Evolutionary conservation across 208 protist genomes (phyloP), one percentile per base, ranked within the genome.

Genomic region (Naegleria gruberi): DNA sequence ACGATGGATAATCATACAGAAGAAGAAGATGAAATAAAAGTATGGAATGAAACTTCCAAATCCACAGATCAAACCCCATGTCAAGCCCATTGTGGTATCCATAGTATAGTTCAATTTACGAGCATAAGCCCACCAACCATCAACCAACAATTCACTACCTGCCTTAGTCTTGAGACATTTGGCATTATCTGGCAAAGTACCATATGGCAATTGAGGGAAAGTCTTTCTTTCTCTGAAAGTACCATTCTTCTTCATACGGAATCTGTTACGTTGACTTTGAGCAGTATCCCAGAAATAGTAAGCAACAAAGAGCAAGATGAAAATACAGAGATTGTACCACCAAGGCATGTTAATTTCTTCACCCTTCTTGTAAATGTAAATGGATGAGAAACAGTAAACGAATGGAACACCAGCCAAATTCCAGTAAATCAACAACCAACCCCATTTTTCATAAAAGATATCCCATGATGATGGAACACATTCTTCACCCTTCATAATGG

Each of bases 241-340:
- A 43, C 95, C 95, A 73, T 90, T 93, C 89, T 95, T 94, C 90
- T 93, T 92, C 95, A 97, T 96, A 91, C 96, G 94, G 93, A 98
- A 98, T 90, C 94, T 94, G 91, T 96, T 97, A 93, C 98, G 98
- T 93, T 98, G 97, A 74, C 93, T 95, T 93, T 98, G 97, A 86
- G 96, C 93, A 30, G 93, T 97, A 91, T 98, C 97, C 96, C 96
- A 98, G n/a, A 98, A 90, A 92, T 96, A 98, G 93, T 98, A 98
- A 40, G 94, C 93, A 45, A 93, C 90, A 55, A 94, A 86, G 93
- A 98, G 96, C 34, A 96, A 30, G 83, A 96, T 93, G 93, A 92
- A 95, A 87, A 96, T 91, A 81, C 91, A 40, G 90, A 94, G 45
- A 4, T 85, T 46, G 6, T 12, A 26, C n/a, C 86, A 88, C 23